Conservation (phyloP, 768 basidiomycete genomes). For the Boletus patriciae region DNA sequence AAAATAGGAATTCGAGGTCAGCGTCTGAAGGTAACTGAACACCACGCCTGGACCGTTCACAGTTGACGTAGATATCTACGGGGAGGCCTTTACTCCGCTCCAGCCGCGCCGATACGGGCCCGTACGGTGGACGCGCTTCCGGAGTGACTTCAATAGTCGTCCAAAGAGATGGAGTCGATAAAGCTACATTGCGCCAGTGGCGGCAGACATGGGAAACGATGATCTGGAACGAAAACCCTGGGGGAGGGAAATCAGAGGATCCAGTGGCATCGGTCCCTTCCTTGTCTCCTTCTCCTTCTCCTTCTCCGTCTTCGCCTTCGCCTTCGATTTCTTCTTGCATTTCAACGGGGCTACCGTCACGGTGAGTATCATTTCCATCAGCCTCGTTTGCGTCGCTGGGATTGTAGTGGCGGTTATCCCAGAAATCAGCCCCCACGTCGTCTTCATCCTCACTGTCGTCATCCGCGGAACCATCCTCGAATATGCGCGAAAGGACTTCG, state of each 20-base stretch:
- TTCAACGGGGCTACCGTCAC: constrained; percentile 3
- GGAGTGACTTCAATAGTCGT: constrained; percentile 36
- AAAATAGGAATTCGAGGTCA: constrained; percentile 29
- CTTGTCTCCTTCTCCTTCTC: background rate
- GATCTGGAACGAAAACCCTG: constrained; percentile 43
- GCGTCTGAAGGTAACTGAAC: constrained; percentile 18
- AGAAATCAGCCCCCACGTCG: constrained; percentile 11
- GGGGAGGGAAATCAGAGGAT: background rate
- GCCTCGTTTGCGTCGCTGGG: constrained; percentile 37
- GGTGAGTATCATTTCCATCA: constrained; percentile 16
- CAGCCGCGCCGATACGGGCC: constrained; percentile 46
- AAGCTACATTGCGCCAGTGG: constrained; percentile 55
- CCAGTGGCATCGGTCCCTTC: background rate
- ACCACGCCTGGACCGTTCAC: constrained; percentile 23
- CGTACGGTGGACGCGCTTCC: constrained; percentile 41
- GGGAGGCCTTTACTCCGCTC: constrained; percentile 55
- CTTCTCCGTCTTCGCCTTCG: constrained; percentile 41
- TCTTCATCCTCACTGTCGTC: constrained; percentile 40
- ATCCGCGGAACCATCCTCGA: constrained; percentile 43
- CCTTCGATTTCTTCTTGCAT: background rate
- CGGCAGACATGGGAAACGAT: constrained; percentile 39
- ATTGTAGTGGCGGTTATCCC: constrained; percentile 9
- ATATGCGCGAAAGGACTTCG: constrained; percentile 58
- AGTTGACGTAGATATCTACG: constrained; percentile 53
- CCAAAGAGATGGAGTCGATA: constrained; percentile 59